Conservation (phyloP, 352 stramenopile genomes). For the Pythium guiyangense region DNA sequence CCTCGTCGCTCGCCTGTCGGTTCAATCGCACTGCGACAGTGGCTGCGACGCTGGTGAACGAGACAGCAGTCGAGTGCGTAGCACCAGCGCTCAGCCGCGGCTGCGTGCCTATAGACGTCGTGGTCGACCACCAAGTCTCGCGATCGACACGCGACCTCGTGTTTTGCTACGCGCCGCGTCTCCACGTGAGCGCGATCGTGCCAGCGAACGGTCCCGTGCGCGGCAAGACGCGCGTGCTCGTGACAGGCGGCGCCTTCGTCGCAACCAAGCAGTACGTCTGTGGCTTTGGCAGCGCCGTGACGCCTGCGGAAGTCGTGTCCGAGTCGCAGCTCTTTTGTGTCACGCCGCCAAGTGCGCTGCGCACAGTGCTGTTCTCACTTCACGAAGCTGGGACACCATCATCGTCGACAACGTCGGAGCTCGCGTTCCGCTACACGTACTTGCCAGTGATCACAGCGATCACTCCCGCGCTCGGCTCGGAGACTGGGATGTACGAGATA, state of each 20-base stretch:
- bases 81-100: constrained; percentile 9
- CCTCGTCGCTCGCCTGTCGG: constrained; percentile 9
- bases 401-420: neutral
- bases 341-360: constrained; percentile 17
- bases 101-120: constrained; percentile 4
- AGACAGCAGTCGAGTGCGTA: constrained; percentile 15
- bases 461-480: constrained; percentile 23
- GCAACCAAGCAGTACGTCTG: constrained; percentile 18
- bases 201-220: constrained; percentile 24
- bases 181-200: constrained; percentile 21
- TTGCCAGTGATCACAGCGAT: constrained; percentile 13
- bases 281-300: constrained; percentile 18
- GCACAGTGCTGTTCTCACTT: constrained; percentile 22
- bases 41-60: neutral
- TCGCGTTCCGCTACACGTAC: constrained; percentile 22
- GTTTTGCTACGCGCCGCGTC: constrained; percentile 6
- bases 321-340: constrained; percentile 27
- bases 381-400: constrained; percentile 7
- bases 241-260: constrained; percentile 27
- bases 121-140: constrained; percentile 2
- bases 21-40: neutral
- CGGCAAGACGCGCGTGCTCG: constrained; percentile 33
- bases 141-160: neutral
- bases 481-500: constrained; percentile 21
- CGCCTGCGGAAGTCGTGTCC: constrained; percentile 21